phyloP scores from a whole-genome alignment of 129 eudicot species.

The Chrysanthemum lavandulifolium region DNA sequence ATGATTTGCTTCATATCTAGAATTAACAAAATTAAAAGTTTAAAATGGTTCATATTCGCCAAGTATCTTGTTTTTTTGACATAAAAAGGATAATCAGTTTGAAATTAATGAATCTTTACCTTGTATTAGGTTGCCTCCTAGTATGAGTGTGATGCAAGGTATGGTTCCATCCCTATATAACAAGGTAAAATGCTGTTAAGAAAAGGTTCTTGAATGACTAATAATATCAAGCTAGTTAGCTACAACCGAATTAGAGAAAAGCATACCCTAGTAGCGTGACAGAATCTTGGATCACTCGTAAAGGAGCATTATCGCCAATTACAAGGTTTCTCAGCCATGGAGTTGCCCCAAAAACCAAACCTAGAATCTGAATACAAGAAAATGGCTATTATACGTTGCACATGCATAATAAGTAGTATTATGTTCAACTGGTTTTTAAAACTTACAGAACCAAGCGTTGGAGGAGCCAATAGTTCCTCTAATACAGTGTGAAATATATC shows the following conservation, averaged over 20 bases:
- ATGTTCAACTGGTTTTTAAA: background rate
- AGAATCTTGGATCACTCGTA: constrained; percentile 71
- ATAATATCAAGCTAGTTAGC: background rate
- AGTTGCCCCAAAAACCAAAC: constrained; percentile 61
- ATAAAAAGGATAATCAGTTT: too few species aligned
- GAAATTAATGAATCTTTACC: constrained; percentile 37
- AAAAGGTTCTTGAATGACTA: background rate
- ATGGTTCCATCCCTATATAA: constrained; percentile 66
- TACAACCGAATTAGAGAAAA: background rate
- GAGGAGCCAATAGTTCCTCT: constrained; percentile 82
- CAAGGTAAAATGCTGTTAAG: constrained; percentile 2
- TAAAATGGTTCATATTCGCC: too few species aligned
- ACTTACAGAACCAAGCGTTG: constrained; percentile 79
- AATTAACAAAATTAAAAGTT: too few species aligned
- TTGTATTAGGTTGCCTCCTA: constrained; percentile 92
- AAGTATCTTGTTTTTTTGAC: too few species aligned
- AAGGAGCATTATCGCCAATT: constrained; percentile 65
- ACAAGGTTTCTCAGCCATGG: constrained; percentile 61
- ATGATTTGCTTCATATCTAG: too few species aligned
- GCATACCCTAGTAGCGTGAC: constrained; percentile 69
- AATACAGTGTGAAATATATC: constrained; percentile 42
- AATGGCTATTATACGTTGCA: background rate
- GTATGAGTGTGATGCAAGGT: constrained; percentile 89
- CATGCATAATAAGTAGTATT: background rate
- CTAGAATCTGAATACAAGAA: constrained; percentile 44